Percentiles rank a stretch among this genome's conserved stretches.
These are phyloP conservation scores for Yamadazyma tumulicola DNA, from an alignment of 805 yeast genomes.

Conservation along the genomic window DNA sequence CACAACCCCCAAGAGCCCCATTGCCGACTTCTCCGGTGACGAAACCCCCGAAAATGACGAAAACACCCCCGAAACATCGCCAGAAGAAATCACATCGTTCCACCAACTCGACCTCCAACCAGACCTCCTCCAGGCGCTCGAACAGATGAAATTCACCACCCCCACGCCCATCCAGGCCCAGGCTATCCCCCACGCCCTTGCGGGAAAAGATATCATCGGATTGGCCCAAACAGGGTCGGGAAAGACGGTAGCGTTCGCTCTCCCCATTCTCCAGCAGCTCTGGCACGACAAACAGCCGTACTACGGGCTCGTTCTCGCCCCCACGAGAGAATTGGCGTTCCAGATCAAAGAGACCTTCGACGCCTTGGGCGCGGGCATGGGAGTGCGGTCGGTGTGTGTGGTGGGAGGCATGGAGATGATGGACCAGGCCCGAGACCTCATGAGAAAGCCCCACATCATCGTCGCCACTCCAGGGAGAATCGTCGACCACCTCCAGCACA, in stretches of 20 bases:
- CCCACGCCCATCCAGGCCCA: constrained; percentile 95
- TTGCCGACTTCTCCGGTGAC: not conserved
- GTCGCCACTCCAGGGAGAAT: constrained; percentile 96
- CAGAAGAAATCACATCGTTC: constrained; percentile 38
- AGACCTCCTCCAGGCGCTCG: constrained; percentile 77
- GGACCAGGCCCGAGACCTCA: constrained; percentile 92
- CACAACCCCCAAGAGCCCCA: not conserved
- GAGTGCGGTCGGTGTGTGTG: constrained; percentile 80
- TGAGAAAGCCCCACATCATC: constrained; percentile 89
- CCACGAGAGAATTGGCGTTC: constrained; percentile 81
- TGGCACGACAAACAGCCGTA: constrained; percentile 89
- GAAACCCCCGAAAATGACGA: constrained; percentile 1
- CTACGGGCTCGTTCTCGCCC: constrained; percentile 84
- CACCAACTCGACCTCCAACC: constrained; percentile 64
- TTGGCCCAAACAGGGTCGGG: constrained; percentile 98
- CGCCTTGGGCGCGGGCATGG: constrained; percentile 89
- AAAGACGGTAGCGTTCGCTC: constrained; percentile 97
- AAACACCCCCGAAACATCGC: constrained; percentile 10
- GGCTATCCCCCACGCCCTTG: constrained; percentile 85
- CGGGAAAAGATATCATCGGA: constrained; percentile 92
- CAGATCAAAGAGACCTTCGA: constrained; percentile 94
- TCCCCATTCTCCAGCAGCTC: constrained; percentile 86
- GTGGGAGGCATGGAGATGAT: constrained; percentile 99
- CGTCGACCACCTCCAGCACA: constrained; percentile 89
- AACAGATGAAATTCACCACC: constrained; percentile 63